phyloP scores from a whole-genome alignment of 768 basidiomycete genomes.

The Pleurotus eryngii region DNA sequence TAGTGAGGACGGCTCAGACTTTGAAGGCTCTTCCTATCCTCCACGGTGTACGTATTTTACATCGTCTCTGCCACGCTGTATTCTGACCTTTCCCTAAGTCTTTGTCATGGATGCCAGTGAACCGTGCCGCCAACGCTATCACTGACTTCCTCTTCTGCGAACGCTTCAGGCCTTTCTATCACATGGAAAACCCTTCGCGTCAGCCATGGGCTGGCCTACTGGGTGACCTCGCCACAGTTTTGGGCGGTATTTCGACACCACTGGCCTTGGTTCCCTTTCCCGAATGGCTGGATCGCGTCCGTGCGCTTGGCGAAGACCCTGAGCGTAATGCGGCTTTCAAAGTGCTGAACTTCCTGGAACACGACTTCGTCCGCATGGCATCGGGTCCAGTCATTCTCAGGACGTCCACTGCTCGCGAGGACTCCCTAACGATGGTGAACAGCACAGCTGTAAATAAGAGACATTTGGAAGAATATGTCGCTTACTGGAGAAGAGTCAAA shows the following conservation, averaged over 20 bases:
- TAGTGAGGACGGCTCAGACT: conserved; percentile 26
- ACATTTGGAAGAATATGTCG: conserved; percentile 27
- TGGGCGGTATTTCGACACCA: conserved; percentile 15
- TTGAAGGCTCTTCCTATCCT: conserved; percentile 25
- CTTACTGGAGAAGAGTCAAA: conserved; percentile 27
- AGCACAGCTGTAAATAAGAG: conserved; percentile 26
- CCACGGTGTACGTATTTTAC: conserved; percentile 22
- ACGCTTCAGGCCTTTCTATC: conserved; percentile 27
- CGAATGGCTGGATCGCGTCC: conserved; percentile 26
- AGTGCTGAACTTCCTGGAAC: conserved; percentile 28
- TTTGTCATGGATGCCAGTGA: conserved; percentile 34
- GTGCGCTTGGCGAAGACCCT: conserved; percentile 23
- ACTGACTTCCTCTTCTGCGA: conserved; percentile 29
- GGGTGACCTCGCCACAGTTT: conserved; percentile 20
- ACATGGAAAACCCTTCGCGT: conserved; percentile 33
- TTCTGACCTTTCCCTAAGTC: conserved; percentile 16
- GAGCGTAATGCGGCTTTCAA: conserved; percentile 23
- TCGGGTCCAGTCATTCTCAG: conserved; percentile 26
- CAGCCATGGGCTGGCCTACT: conserved; percentile 31
- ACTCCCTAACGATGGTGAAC: conserved; percentile 27
- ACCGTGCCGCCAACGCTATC: conserved; percentile 26
- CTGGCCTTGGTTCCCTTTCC: conserved; percentile 22
- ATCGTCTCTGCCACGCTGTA: not conserved
- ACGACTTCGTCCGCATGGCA: conserved; percentile 29
- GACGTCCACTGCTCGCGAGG: conserved; percentile 22